A percentile compares a stretch with the other conserved stretches of the same genome.
These are phyloP conservation scores for Cutaneotrichosporon sp. DNA, from an alignment of 1,284 basidiomycete genomes.

Conservation along the genomic window DNA sequence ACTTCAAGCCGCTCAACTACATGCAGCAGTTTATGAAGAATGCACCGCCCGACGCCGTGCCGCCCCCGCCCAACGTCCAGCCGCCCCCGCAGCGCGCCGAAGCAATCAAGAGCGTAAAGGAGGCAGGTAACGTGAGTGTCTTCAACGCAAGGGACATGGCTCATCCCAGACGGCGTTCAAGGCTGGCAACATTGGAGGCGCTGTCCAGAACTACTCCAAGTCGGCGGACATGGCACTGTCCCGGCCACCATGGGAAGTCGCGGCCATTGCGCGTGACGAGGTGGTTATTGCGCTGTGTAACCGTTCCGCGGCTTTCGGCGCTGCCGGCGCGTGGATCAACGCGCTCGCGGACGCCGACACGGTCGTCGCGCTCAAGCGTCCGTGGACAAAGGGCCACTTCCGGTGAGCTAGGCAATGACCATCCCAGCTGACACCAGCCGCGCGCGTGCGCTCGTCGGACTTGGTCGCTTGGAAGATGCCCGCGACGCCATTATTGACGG, in stretches of 20 bases:
- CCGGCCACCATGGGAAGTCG: constrained; percentile 84
- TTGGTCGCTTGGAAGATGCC: constrained; percentile 68
- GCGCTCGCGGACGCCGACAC: constrained; percentile 88
- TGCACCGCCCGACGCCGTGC: constrained; percentile 65
- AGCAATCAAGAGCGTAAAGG: constrained; percentile 70
- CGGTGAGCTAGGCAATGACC: constrained; percentile 56
- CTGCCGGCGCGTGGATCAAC: constrained; percentile 64
- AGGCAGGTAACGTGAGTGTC: constrained; percentile 74
- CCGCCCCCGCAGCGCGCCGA: constrained; percentile 61
- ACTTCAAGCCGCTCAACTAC: constrained; percentile 64
- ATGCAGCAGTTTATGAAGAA: constrained; percentile 63
- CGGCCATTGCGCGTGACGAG: constrained; percentile 78
- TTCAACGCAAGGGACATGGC: not conserved
- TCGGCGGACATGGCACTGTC: constrained; percentile 76
- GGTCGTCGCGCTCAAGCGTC: constrained; percentile 74
- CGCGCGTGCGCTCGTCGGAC: constrained; percentile 63
- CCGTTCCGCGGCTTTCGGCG: constrained; percentile 77
- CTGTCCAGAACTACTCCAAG: constrained; percentile 76
- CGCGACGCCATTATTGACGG: constrained; percentile 76
- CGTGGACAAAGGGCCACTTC: constrained; percentile 95
- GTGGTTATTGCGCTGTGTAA: constrained; percentile 84
- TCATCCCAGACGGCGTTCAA: constrained; percentile 67
- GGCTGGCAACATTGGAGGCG: constrained; percentile 62
- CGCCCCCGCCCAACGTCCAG: constrained; percentile 69
- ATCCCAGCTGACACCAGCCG: not conserved